phyloP scores from a whole-genome alignment of 169 alveolate species.

The Plasmodium chabaudi region DNA sequence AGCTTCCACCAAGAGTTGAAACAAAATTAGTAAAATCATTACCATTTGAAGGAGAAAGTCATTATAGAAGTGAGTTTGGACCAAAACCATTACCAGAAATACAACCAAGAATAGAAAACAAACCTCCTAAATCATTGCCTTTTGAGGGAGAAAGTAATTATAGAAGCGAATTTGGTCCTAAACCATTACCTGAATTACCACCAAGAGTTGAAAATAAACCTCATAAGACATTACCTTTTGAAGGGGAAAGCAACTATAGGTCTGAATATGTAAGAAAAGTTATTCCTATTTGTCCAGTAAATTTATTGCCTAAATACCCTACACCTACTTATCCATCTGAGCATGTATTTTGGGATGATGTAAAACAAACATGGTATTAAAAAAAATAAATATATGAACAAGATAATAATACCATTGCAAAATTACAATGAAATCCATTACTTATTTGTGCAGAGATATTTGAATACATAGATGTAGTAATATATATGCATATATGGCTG shows the following conservation, averaged over 20 bases:
- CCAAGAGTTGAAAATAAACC: constrained; percentile 48
- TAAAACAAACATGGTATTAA: constrained; percentile 42
- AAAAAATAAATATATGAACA: neutral
- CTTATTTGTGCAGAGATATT: too few species aligned
- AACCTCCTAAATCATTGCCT: constrained; percentile 75
- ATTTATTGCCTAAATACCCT: constrained; percentile 72
- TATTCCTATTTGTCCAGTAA: constrained; percentile 75
- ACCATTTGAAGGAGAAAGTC: constrained; percentile 79
- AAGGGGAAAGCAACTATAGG: constrained; percentile 78
- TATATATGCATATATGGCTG: too few species aligned
- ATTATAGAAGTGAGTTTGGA: constrained; percentile 76
- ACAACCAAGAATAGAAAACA: constrained; percentile 23
- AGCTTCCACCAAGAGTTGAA: constrained; percentile 63
- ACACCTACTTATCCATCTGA: constrained; percentile 74
- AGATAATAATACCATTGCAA: too few species aligned
- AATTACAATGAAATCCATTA: too few species aligned
- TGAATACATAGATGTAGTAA: too few species aligned
- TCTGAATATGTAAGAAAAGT: constrained; percentile 78
- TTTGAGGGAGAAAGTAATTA: constrained; percentile 80
- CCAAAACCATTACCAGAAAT: constrained; percentile 77
- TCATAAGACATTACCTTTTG: constrained; percentile 79
- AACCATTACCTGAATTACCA: constrained; percentile 69
- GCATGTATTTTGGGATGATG: constrained; percentile 65
- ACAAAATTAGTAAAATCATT: constrained; percentile 46
- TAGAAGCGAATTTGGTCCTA: constrained; percentile 77